Evolutionary conservation across 2,329 filamentous ascomycete species (phyloP).

Genomic region (Trichoderma sp.): DNA sequence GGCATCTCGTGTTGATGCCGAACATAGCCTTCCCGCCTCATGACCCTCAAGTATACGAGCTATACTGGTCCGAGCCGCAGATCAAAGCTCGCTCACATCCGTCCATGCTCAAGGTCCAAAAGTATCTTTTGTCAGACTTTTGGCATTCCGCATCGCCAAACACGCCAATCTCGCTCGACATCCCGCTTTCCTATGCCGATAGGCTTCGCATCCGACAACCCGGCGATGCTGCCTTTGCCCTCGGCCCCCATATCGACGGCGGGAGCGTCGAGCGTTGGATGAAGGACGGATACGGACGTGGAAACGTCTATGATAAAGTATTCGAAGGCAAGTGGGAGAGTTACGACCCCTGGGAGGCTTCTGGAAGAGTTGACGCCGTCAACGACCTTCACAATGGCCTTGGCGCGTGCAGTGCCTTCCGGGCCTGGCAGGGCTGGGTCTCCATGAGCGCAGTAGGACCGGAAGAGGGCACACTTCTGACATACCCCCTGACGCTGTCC

Average conservation of each 20-base stretch:
- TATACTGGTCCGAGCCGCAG: constrained; percentile 74
- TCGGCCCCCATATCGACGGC: constrained; percentile 73
- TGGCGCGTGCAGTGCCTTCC: constrained; percentile 80
- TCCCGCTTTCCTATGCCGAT: constrained; percentile 70
- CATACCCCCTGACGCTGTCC: constrained; percentile 77
- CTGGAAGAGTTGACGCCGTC: constrained; percentile 65
- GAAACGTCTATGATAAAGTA: constrained; percentile 71
- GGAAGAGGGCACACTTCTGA: constrained; percentile 75
- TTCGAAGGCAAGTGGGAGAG: constrained; percentile 76
- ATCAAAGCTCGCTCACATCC: constrained; percentile 67
- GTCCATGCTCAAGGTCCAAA: constrained; percentile 62
- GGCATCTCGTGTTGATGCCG: not conserved
- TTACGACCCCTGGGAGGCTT: constrained; percentile 81
- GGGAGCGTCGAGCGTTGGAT: constrained; percentile 78
- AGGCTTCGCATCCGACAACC: constrained; percentile 71
- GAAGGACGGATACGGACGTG: constrained; percentile 63
- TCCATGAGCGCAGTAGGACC: constrained; percentile 73
- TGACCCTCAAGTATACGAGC: constrained; percentile 68
- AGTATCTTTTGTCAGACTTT: constrained; percentile 60
- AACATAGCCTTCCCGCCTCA: constrained; percentile 62
- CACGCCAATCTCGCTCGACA: constrained; percentile 50
- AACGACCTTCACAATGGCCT: constrained; percentile 79
- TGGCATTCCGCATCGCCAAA: constrained; percentile 58
- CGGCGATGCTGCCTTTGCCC: constrained; percentile 68
- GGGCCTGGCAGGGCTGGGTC: constrained; percentile 90